Evolutionary conservation across 331 rosid genomes (phyloP).

Genomic region (Quercus lobata): DNA sequence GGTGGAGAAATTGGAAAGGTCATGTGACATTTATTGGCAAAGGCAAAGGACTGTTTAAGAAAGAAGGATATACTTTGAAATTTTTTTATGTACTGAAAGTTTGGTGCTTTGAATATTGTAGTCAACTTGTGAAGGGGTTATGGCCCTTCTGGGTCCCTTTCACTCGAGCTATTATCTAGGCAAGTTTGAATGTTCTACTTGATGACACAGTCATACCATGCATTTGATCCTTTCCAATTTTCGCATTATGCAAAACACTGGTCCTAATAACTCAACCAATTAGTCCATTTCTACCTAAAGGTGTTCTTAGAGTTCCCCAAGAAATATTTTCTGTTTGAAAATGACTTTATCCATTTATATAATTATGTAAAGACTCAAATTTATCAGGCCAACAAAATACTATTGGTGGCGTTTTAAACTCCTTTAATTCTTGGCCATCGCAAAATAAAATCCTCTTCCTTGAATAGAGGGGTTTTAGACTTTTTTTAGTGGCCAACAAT

Average conservation of each 20-base stretch:
- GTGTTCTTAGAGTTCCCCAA: background rate
- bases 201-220: background rate
- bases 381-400: background rate
- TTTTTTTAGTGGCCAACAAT: too few species aligned
- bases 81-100: background rate
- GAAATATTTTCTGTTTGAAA: background rate
- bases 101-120: background rate
- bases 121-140: constrained; percentile 16
- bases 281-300: background rate
- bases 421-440: background rate
- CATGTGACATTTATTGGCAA: background rate
- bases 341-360: background rate
- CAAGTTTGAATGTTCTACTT: background rate
- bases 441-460: background rate
- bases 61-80: too few species aligned
- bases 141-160: constrained; percentile 12
- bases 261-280: background rate
- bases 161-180: background rate
- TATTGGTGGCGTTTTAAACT: background rate
- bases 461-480: too few species aligned
- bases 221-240: background rate
- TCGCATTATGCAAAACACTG: background rate
- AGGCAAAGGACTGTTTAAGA: background rate
- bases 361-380: background rate
- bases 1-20: background rate